Base-by-base conservation (phyloP, 352 stramenopile species). In the Pelagophyceae sp. region DNA sequence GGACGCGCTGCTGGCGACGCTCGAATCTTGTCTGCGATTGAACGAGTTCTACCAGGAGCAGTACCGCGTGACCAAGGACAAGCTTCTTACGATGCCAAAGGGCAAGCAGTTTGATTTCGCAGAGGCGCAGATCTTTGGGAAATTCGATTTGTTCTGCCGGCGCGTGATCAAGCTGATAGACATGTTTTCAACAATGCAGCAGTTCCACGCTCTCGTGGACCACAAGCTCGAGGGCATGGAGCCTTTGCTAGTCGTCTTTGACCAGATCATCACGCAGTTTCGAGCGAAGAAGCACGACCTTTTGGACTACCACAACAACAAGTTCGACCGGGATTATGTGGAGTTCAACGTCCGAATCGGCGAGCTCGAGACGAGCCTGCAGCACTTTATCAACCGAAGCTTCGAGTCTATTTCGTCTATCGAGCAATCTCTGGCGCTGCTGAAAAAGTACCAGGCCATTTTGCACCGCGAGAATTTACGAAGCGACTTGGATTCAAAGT, bases 141-240 rank as follows among this genome's bases (percentile, higher is more conserved):
- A 95, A 72, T 93, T 95, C 72, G 90, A 95, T 75, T 80, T 95
- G 0, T 95, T 95, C 77, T 95, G 90, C 76, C 83, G 90, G 0
- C 89, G 90, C 5, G 79, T 94, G 0, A 90, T 95, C 17, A 94
- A 94, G 79, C 86, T 95, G 60, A 94, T 94, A 71, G 90, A 95
- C 81, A 93, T 94, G 89, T 95, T 95, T 75, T 92, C 85, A 67
- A 95, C 89, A 0, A 94, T 95, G 72, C 88, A 93, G 74, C 92
- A 97, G 83, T 97, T 97, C 81, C 90, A 86, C 0, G 87, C 85
- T 27, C 85, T 97, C 0, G 84, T 86, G 15, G 84, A 91, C 38
- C 93, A 97, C 76, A 92, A 91, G 15, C 85, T 97, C 2, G 92
- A 97, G 80, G 93, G 90, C 31, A 95, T 95, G 89, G 89, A 91